phyloP scores from a whole-genome alignment of 208 protist genomes.

The Acanthamoeba lenticulata region DNA sequence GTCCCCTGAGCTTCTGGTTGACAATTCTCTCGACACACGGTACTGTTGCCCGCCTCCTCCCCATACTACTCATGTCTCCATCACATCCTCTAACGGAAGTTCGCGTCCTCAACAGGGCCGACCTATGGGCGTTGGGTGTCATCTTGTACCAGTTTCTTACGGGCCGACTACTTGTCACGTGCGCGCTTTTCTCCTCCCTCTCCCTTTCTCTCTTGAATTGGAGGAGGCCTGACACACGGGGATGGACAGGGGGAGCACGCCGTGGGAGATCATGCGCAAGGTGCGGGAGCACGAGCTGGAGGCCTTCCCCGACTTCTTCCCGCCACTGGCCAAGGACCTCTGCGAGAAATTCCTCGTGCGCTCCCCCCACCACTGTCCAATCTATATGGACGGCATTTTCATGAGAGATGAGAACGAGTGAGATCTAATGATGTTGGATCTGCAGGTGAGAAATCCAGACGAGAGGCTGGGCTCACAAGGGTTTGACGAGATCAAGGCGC shows the following conservation, averaged over 20 bases:
- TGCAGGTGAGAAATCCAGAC: conserved; percentile 1
- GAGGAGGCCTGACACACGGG: background rate
- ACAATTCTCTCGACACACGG: conserved; percentile 68
- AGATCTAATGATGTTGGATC: background rate
- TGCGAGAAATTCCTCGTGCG: background rate
- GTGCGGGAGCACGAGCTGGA: conserved; percentile 13
- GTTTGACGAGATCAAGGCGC: conserved; percentile 79
- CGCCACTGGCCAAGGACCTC: conserved; percentile 6
- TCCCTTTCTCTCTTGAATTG: background rate
- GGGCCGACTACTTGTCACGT: conserved; percentile 75
- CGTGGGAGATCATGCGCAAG: conserved; percentile 38
- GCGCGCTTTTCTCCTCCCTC: background rate
- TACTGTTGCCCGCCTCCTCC: background rate
- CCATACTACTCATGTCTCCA: background rate
- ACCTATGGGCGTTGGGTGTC: conserved; percentile 83
- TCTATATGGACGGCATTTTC: no score
- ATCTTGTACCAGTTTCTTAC: conserved; percentile 81
- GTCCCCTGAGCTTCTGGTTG: conserved; percentile 77
- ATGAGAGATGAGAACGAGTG: no score
- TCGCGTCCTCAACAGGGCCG: conserved; percentile 34
- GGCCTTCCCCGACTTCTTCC: background rate
- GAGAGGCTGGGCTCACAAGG: background rate
- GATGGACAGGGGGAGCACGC: background rate
- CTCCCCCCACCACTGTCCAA: background rate
- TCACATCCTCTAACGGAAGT: background rate